These are phyloP conservation scores for Petunia axillaris DNA, from an alignment of 257 asterid genomes.

Conservation along the genomic window DNA sequence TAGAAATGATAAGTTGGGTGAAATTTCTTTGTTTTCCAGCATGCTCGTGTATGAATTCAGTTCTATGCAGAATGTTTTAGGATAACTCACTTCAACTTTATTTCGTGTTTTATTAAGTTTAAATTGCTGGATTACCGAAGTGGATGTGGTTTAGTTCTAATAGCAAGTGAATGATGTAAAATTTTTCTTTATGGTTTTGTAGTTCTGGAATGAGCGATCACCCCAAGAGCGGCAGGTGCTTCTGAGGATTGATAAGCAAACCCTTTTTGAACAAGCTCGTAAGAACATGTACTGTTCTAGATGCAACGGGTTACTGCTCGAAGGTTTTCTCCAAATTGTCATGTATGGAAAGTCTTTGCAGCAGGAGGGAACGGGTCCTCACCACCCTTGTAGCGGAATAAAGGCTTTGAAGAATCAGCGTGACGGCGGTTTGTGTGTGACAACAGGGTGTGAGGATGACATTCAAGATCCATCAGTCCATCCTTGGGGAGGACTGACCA, in stretches of 20 bases:
- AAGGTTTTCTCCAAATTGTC: slow-evolving; percentile 88
- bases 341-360: slow-evolving; percentile 88
- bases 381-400: slow-evolving; percentile 38
- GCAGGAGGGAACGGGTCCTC: slow-evolving; percentile 60
- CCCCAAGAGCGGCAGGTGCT: slow-evolving; percentile 79
- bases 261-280: slow-evolving; percentile 91
- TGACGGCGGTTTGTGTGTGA: slow-evolving; percentile 45
- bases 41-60: neutral
- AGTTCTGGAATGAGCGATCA: slow-evolving; percentile 92
- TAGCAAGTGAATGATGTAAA: neutral
- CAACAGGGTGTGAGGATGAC: slow-evolving; percentile 62
- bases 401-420: slow-evolving; percentile 46
- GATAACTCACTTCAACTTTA: neutral
- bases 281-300: slow-evolving; percentile 98
- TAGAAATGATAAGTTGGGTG: neutral
- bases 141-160: neutral
- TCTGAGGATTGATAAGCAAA: slow-evolving; percentile 86
- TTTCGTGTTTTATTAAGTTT: slow-evolving; percentile 1
- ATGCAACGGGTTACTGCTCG: slow-evolving; percentile 95
- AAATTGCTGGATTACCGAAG: neutral
- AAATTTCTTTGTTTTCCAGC: neutral
- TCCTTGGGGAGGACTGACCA: slow-evolving; percentile 97
- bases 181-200: slow-evolving; percentile 38
- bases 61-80: neutral
- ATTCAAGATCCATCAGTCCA: slow-evolving; percentile 87